Evolutionary conservation across 1,284 basidiomycete species (phyloP).

Genomic region (Gomphus sp.): DNA sequence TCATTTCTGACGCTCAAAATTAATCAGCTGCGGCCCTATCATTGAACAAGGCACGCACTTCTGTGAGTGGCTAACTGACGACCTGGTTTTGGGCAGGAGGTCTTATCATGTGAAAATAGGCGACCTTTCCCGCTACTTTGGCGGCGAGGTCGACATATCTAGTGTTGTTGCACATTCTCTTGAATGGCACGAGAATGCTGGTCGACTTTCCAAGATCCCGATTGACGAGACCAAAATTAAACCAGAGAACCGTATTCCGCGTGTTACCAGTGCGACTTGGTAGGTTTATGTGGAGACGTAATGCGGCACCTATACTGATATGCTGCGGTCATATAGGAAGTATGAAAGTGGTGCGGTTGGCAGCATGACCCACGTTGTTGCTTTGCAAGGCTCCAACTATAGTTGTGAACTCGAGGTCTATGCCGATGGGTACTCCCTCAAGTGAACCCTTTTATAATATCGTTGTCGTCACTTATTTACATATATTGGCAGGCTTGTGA

Average conservation of each 20-base stretch:
- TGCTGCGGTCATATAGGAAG: slow-evolving; percentile 46
- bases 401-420: slow-evolving; percentile 89
- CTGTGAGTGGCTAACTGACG: slow-evolving; percentile 27
- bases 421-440: slow-evolving; percentile 80
- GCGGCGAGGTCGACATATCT: slow-evolving; percentile 88
- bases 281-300: slow-evolving; percentile 20
- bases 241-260: slow-evolving; percentile 73
- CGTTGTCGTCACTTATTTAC: slow-evolving; percentile 13
- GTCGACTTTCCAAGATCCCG: slow-evolving; percentile 71
- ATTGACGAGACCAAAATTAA: slow-evolving; percentile 75
- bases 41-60: slow-evolving; percentile 96
- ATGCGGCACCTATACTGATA: neutral
- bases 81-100: neutral
- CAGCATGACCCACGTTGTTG: slow-evolving; percentile 79
- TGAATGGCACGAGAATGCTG: slow-evolving; percentile 88
- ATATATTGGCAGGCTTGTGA: slow-evolving; percentile 53
- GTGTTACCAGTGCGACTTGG: slow-evolving; percentile 75
- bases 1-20: slow-evolving; percentile 2
- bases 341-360: slow-evolving; percentile 90
- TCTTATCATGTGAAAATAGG: neutral
- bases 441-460: slow-evolving; percentile 32
- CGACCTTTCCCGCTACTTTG: slow-evolving; percentile 94
- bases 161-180: slow-evolving; percentile 81
- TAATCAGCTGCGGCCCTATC: slow-evolving; percentile 74
- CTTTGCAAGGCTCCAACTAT: slow-evolving; percentile 85